These are phyloP conservation scores for Colletotrichum camelliae DNA, from an alignment of 2,329 filamentous ascomycete species.

Conservation along the genomic window DNA sequence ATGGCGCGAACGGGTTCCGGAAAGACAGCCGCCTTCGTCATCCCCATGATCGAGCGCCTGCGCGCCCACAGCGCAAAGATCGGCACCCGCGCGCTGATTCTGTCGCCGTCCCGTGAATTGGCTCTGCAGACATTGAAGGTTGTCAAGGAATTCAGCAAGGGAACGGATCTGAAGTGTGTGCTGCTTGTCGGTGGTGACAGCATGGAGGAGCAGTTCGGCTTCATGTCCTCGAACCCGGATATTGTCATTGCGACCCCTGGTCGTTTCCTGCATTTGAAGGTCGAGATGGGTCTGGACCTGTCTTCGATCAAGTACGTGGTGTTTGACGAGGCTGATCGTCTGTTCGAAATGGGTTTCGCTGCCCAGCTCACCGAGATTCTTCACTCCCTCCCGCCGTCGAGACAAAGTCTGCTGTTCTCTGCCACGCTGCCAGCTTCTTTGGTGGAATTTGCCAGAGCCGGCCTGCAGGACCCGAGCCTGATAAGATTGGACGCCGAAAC, in stretches of 20 bases:
- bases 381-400: constrained; percentile 79
- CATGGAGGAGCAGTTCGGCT: constrained; percentile 91
- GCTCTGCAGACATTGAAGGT: constrained; percentile 96
- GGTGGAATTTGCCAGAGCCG: constrained; percentile 94
- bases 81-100: constrained; percentile 83
- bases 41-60: constrained; percentile 95
- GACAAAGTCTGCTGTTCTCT: constrained; percentile 94
- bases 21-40: constrained; percentile 97
- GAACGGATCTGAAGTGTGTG: constrained; percentile 90
- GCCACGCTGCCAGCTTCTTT: constrained; percentile 92
- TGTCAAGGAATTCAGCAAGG: constrained; percentile 89
- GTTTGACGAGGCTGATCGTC: constrained; percentile 94
- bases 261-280: constrained; percentile 94
- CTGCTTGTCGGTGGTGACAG: constrained; percentile 94
- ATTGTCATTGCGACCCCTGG: constrained; percentile 97
- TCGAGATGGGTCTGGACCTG: constrained; percentile 94
- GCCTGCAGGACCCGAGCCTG: constrained; percentile 88
- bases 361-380: constrained; percentile 93
- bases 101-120: constrained; percentile 93
- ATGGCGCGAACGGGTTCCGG: constrained; percentile 99
- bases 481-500: constrained; percentile 92
- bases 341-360: constrained; percentile 99
- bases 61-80: constrained; percentile 87
- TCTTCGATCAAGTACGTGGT: constrained; percentile 92
- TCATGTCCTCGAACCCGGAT: constrained; percentile 94